Base-by-base conservation (phyloP, 805 yeast species). In the Kuraishia ogatae region DNA sequence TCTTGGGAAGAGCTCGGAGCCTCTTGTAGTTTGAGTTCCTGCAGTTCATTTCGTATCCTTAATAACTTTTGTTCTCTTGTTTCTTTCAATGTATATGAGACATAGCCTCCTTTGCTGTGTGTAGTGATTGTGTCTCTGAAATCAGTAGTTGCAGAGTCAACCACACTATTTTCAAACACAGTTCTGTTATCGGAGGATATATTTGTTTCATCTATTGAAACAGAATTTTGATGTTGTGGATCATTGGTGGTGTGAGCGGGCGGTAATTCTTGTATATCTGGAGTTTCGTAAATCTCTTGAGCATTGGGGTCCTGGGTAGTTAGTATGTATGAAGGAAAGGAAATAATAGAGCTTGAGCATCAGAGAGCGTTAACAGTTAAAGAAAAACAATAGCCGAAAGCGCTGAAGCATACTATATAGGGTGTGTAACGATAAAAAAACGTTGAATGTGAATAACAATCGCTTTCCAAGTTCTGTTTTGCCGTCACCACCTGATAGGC, bases 221-320 rank as follows among this genome's bases (percentile, higher is more conserved):
- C n/a, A 7, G 22, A 35, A 35, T 15, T 17, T 2, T 10, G 43
- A 11, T 19, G 22, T 7, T n/a, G 15, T n/a, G 21, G 3, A 2
- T 11, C 39, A 3, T 26, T 20, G 13, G 43, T 15, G 10, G 8
- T 15, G 43, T n/a, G 7, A 5, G 11, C 7, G 3, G 10, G 7
- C 6, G 11, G 20, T 35, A 17, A 17, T 2, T 50, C 43, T 21
- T 24, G 39, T 20, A 28, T 20, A 21, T 50, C 51, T 17, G 51
- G 29, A 4, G 51, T 50, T 17, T 50, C 51, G 22, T 50, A 50
- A 19, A 50, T 17, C 51, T 50, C 51, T n/a, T 29, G 51, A 13
- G 21, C 51, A 17, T 48, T 23, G 28, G 22, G 29, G 50, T 48
- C 43, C 43, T 35, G 13, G 13, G 4, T 3, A 35, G 43, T 35